Base-by-base conservation (phyloP, 116 monocot species). In the Trichopus zeylanicus region DNA sequence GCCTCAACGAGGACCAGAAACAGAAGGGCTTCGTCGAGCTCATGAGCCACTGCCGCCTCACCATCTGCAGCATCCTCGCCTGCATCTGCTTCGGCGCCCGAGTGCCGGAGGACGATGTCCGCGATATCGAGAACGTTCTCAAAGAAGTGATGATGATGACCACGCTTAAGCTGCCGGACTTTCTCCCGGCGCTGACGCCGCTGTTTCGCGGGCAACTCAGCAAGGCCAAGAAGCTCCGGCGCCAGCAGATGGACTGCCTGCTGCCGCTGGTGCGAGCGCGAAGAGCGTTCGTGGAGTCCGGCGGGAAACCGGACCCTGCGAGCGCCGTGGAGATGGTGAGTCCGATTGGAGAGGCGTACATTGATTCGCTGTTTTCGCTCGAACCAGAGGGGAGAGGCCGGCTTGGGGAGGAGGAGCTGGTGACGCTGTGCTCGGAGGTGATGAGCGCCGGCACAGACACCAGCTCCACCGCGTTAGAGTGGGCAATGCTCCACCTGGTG, bases 381-480 rank as follows among this genome's bases (percentile, higher is more conserved):
- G 63, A 83, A 5, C 77, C 77, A 16, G 56, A 73, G 1, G 84
- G 77, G 3, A 42, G 74, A 13, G 77, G 79, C n/a, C 54, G 33
- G 58, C 84, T 97, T 49, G 79, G 77, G 20, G 97, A 91, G 42
- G 81, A 84, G 4, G 97, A 97, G 79, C 46, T 97, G 7, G 91
- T 90, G 19, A 91, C 91, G 1, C 70, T 97, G 9, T 81, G 81
- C 73, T 97, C 97, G 19, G 97, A 97, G 67, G 97, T 97, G 26
- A 77, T 97, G 81, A 91, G 87, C 68, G 97, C 91, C 55, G 97
- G 97, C n/a, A 90, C 95, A 8, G 95, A 95, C 70, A 95, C 95
- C 8, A 95, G 95, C 62, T 81, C 95, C 3, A 90, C 95, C 1
- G 54, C 84, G 0, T 65, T 95, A 3, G 95, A 95, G 69, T 95